A percentile compares a stretch with the other conserved stretches of the same genome.
These are phyloP conservation scores for Jaltomata sinuosa DNA, from an alignment of 257 asterid species.

Conservation along the genomic window DNA sequence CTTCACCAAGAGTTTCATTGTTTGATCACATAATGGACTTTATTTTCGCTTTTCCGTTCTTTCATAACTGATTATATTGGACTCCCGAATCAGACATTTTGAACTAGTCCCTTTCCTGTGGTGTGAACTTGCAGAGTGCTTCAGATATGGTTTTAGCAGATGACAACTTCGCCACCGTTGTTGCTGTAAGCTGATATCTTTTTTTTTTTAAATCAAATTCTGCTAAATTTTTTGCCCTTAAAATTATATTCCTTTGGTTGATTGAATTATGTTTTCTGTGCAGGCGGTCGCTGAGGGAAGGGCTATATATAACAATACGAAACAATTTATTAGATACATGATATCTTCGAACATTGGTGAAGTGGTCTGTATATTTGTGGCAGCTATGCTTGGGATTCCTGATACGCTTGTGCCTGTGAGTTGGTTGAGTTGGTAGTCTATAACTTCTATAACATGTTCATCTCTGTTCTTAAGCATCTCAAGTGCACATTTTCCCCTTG, in stretches of 20 bases:
- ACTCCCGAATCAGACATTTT: neutral
- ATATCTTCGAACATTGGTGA: conserved; percentile 98
- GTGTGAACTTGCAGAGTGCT: conserved; percentile 80
- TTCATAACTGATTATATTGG: neutral
- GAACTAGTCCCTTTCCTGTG: neutral
- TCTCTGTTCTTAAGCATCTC: neutral
- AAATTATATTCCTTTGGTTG: neutral
- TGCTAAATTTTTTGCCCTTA: neutral
- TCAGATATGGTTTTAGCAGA: conserved; percentile 99
- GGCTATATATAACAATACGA: conserved; percentile 92
- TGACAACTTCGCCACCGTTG: conserved; percentile 95
- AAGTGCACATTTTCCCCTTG: neutral
- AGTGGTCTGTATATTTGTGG: conserved; percentile 98
- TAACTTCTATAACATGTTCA: conserved; percentile 1
- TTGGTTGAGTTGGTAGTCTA: conserved; percentile 36
- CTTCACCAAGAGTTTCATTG: neutral
- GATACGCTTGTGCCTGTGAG: conserved; percentile 99
- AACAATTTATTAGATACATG: conserved; percentile 98
- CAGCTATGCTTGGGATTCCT: conserved; percentile 96
- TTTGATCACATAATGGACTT: neutral
- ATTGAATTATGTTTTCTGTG: neutral
- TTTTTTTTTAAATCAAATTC: neutral
- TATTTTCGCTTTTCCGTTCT: neutral
- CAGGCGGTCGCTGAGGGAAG: conserved; percentile 99
- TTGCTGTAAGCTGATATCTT: conserved; percentile 60